A percentile compares a stretch with the other conserved stretches of the same genome.
These are phyloP conservation scores for Pseudognaphalium luteoalbum DNA, from an alignment of 129 eudicot species.

Conservation along the genomic window DNA sequence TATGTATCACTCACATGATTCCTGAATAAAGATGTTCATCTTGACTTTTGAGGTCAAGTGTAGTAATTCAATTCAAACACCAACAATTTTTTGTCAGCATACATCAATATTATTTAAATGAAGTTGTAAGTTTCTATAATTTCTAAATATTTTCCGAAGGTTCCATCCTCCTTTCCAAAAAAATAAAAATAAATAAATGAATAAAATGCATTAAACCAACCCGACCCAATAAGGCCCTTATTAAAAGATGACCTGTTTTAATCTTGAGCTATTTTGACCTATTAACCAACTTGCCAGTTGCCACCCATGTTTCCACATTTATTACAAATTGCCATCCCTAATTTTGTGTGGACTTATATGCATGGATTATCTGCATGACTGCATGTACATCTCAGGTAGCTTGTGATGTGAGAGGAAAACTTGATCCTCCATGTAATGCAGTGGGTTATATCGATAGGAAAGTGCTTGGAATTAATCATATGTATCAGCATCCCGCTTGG, in stretches of 20 bases:
- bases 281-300: neutral
- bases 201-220: neutral
- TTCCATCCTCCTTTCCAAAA: too few species aligned
- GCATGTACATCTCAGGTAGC: constrained; percentile 42
- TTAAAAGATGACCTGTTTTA: neutral
- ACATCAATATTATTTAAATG: neutral
- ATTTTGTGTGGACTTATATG: constrained; percentile 4
- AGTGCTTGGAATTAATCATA: constrained; percentile 68
- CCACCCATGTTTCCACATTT: neutral
- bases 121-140: too few species aligned
- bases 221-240: neutral
- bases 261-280: neutral
- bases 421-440: constrained; percentile 79
- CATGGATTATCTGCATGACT: neutral
- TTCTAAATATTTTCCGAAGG: too few species aligned
- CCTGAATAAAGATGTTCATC: neutral
- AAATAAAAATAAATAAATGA: too few species aligned
- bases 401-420: constrained; percentile 68
- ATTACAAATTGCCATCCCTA: neutral
- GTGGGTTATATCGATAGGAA: constrained; percentile 77
- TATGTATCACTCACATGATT: constrained; percentile 32
- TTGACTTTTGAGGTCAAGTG: constrained; percentile 19
- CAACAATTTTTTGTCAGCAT: neutral
- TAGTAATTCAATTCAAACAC: neutral
- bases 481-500: constrained; percentile 89